Conservation (phyloP, 305 asterid species). For the Fraxinus nigra region DNA sequence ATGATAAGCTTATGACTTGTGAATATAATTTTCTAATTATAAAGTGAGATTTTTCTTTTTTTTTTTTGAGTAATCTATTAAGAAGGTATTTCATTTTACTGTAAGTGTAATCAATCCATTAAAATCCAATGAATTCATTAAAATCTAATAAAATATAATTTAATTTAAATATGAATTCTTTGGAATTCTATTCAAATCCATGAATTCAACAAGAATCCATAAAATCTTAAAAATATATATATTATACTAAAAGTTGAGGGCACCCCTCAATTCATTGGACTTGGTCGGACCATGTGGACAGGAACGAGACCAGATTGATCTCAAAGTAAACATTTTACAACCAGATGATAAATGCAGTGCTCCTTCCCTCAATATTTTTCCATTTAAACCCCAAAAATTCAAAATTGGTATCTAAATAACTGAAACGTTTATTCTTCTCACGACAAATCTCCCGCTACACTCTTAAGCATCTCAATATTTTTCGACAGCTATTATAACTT, state of each 20-base stretch:
- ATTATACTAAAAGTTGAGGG: neutral
- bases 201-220: neutral
- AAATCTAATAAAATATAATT: no score
- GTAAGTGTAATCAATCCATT: neutral
- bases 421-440: neutral
- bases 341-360: neutral
- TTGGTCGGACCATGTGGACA: neutral
- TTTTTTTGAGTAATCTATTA: no score
- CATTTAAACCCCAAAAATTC: neutral
- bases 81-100: neutral
- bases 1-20: neutral
- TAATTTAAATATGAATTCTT: no score
- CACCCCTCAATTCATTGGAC: neutral
- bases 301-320: neutral
- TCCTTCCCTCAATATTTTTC: neutral
- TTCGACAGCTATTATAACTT: neutral
- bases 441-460: neutral
- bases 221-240: no score
- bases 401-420: neutral
- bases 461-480: neutral
- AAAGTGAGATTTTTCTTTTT: no score
- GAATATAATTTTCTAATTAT: no score
- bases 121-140: neutral
- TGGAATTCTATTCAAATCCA: neutral
- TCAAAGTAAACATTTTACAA: neutral